These are phyloP conservation scores for Chlorella sp. DNA, from an alignment of 139 green algal genomes.

Conservation along the genomic window DNA sequence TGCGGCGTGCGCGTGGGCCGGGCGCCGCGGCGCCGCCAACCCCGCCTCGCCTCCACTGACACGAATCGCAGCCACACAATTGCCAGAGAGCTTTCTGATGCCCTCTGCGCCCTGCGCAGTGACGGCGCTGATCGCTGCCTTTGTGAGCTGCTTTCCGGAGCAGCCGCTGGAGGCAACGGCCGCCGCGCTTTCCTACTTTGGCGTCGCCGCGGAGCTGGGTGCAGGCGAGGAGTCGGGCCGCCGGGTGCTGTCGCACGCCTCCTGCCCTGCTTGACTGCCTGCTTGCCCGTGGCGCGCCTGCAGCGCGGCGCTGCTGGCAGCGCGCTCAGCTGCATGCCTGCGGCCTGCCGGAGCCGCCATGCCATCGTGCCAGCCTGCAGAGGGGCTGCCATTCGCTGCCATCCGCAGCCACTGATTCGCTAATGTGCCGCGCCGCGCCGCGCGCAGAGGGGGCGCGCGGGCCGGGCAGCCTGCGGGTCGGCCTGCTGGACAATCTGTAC, in stretches of 20 bases:
- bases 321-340: not conserved
- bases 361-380: not conserved
- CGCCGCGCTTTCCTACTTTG: slow-evolving; percentile 71
- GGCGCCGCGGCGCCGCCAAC: not conserved
- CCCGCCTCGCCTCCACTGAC: not conserved
- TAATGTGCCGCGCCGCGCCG: too few relatives aligned
- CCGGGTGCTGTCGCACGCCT: not conserved
- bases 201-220: slow-evolving; percentile 47
- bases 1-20: not conserved
- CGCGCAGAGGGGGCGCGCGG: slow-evolving; percentile 22
- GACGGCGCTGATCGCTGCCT: slow-evolving; percentile 79
- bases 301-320: not conserved
- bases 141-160: slow-evolving; percentile 51
- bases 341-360: not conserved
- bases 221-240: too few relatives aligned
- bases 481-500: slow-evolving; percentile 59
- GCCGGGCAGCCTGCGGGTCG: slow-evolving; percentile 63
- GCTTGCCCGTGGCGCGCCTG: not conserved
- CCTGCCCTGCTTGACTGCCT: not conserved
- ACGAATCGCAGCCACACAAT: too few relatives aligned
- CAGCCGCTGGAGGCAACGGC: slow-evolving; percentile 63
- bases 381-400: slow-evolving; percentile 21
- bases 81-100: too few relatives aligned
- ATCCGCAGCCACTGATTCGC: too few relatives aligned
- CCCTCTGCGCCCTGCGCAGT: slow-evolving; percentile 28